Evolutionary conservation across 495 filamentous ascomycete species (phyloP).

Genomic region (Talaromyces wortmannii): DNA sequence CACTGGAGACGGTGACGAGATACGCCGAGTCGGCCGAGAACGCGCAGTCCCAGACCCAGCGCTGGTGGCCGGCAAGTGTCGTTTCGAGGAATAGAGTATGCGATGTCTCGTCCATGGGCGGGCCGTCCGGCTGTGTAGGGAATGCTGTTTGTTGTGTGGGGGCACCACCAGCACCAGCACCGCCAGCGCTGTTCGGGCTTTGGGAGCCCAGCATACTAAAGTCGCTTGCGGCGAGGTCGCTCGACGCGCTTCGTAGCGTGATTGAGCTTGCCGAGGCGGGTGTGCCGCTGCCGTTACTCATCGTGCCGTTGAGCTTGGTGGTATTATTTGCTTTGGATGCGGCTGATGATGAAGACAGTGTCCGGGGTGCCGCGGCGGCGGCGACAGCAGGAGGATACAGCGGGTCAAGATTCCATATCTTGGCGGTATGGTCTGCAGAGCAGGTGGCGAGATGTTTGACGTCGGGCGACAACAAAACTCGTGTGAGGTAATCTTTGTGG

Average conservation of each 20-base stretch:
- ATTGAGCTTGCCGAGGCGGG: neutral
- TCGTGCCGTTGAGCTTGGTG: slow-evolving; percentile 14
- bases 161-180: neutral
- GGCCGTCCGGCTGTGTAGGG: slow-evolving; percentile 35
- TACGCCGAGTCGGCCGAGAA: slow-evolving; percentile 97
- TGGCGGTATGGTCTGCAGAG: slow-evolving; percentile 94
- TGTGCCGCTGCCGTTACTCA: slow-evolving; percentile 6
- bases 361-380: slow-evolving; percentile 15
- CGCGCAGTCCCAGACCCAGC: slow-evolving; percentile 99
- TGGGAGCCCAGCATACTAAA: slow-evolving; percentile 8
- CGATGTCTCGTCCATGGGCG: slow-evolving; percentile 34
- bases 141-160: slow-evolving; percentile 25
- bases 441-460: slow-evolving; percentile 97
- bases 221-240: slow-evolving; percentile 4
- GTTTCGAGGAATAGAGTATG: slow-evolving; percentile 75
- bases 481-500: slow-evolving; percentile 89
- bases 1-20: slow-evolving; percentile 93
- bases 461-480: slow-evolving; percentile 91
- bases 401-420: slow-evolving; percentile 86
- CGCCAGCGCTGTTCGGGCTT: neutral
- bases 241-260: neutral
- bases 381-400: slow-evolving; percentile 39
- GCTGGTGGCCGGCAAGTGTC: slow-evolving; percentile 86
- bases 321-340: slow-evolving; percentile 11
- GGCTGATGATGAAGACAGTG: neutral